Conservation (phyloP, 139 green algal genomes). For the Chlorella sp. region DNA sequence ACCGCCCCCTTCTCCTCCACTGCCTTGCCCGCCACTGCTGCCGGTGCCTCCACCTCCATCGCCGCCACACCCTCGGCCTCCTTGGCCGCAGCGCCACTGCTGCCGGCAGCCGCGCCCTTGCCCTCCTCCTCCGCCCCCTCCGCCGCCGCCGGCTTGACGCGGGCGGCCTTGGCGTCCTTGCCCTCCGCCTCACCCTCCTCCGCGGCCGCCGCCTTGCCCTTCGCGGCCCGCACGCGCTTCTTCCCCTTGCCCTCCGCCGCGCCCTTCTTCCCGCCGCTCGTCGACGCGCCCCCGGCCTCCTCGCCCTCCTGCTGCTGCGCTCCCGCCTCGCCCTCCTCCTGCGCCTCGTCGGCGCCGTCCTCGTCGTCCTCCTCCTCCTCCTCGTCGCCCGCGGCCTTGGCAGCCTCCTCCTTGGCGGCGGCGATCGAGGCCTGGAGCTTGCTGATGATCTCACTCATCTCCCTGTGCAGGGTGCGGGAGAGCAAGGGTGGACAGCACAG, state of each 20-base stretch:
- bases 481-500: no score
- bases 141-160: neutral
- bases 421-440: constrained; percentile 42
- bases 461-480: no score
- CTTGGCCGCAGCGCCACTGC: neutral
- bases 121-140: neutral
- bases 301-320: constrained; percentile 6
- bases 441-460: constrained; percentile 49
- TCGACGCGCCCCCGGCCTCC: neutral
- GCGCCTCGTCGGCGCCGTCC: constrained; percentile 10
- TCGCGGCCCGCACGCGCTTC: neutral
- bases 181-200: constrained; percentile 5
- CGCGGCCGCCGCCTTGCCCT: neutral
- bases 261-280: neutral
- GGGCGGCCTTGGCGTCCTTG: neutral
- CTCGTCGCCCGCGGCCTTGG: neutral
- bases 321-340: constrained; percentile 5
- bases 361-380: constrained; percentile 21
- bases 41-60: neutral
- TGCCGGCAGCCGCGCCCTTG: neutral
- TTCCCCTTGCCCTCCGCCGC: constrained; percentile 4
- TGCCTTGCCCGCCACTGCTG: neutral
- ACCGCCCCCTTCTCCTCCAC: constrained; percentile 4
- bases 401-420: constrained; percentile 14
- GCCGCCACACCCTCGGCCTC: neutral